Conservation (phyloP, 257 asterid species). For the Leptodermis oblonga region DNA sequence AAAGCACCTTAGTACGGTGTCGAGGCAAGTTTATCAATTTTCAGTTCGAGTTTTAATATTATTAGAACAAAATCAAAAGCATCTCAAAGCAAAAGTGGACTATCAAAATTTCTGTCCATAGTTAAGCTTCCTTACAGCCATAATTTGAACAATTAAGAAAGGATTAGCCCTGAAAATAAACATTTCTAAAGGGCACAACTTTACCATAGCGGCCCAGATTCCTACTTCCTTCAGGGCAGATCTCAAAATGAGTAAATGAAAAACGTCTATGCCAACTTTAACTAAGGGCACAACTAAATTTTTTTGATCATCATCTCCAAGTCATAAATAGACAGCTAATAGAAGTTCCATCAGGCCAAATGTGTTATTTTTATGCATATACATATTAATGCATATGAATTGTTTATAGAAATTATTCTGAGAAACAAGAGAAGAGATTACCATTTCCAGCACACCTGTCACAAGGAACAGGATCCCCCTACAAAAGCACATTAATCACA, state of each 20-base stretch:
- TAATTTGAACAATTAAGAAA: no score
- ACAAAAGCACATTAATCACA: constrained; percentile 21
- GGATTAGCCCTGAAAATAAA: no score
- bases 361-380: not conserved
- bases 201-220: not conserved
- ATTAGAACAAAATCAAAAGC: no score
- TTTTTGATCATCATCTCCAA: not conserved
- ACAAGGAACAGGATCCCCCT: constrained; percentile 96
- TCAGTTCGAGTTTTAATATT: no score
- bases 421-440: constrained; percentile 24
- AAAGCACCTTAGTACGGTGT: no score
- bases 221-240: not conserved
- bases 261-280: not conserved
- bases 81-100: no score
- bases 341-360: not conserved
- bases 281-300: not conserved
- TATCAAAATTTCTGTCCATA: no score
- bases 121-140: not conserved
- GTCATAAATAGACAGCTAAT: not conserved
- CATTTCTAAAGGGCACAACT: not conserved
- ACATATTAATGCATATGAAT: not conserved
- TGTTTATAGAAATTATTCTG: not conserved
- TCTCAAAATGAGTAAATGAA: not conserved
- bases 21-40: no score
- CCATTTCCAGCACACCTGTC: constrained; percentile 91